Base-by-base conservation (phyloP, 495 filamentous ascomycete genomes). In the Rostrohypoxylon terebratum region DNA sequence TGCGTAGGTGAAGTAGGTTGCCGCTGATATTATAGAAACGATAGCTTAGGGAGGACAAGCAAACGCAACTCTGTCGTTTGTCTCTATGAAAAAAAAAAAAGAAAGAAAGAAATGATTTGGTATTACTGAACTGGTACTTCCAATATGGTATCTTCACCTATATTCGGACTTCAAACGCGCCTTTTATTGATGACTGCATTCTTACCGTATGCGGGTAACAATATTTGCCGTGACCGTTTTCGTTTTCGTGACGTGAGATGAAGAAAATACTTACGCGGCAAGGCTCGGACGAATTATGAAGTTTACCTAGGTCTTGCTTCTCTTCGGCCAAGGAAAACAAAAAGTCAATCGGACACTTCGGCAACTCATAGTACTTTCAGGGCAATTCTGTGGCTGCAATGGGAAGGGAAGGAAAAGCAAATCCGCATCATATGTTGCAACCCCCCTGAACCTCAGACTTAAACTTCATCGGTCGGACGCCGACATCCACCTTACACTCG, bases 61-160 rank as follows among this genome's bases (percentile, higher is more conserved):
- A 68, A 68, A 64, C 64, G 70, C 53, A 58, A 13, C 25, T n/a
- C 1, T 38, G 28, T 45, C 45, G 69, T 72, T 72, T 66, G 63
- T 72, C 21, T 31, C n/a, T 13, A 44, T 16, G 58, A 59, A 63
- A 14, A 42, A n/a, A n/a, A n/a, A n/a, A n/a, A n/a, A n/a, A n/a
- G n/a, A n/a, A n/a, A n/a, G n/a, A n/a, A n/a, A 42, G 38, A 66
- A 66, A 50, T n/a, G 57, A 61, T 55, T 58, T 55, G 13, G 60
- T 53, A 36, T n/a, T 53, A 45, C 25, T 13, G 4, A 42, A 11
- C 10, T 42, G 14, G 14, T 42, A 42, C 38, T 42, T 28, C 28
- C 6, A 28, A 28, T 5, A 4, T 42, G 38, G 4, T 42, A 42
- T 42, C n/a, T 4, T 14, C 38, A 38, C 34, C 1, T 0, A 23